phyloP scores from a whole-genome alignment of 805 yeast species.

The Wickerhamiella musiphila region DNA sequence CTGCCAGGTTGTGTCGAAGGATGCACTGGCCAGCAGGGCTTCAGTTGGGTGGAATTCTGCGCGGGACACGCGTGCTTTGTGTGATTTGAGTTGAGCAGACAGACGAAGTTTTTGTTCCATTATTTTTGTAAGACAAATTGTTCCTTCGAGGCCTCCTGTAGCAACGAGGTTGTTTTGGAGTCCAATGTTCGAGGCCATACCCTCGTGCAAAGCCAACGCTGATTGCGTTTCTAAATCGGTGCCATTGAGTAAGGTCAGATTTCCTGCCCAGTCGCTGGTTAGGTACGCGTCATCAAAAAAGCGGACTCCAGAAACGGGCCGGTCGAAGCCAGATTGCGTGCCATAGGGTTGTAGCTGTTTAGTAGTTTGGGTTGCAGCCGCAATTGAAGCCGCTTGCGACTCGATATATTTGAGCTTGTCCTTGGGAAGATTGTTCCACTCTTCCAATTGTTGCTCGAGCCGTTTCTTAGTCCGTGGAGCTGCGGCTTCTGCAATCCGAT shows the following conservation, averaged over 20 bases:
- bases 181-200: slow-evolving; percentile 63
- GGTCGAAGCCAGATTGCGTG: slow-evolving; percentile 48
- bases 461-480: slow-evolving; percentile 30
- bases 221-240: slow-evolving; percentile 11
- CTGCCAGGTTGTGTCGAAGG: slow-evolving; percentile 77
- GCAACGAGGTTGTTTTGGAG: slow-evolving; percentile 21
- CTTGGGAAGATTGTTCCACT: slow-evolving; percentile 19
- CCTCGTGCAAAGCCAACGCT: slow-evolving; percentile 35
- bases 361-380: slow-evolving; percentile 25
- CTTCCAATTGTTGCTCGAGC: slow-evolving; percentile 21
- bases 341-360: slow-evolving; percentile 33
- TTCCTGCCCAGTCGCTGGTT: slow-evolving; percentile 76
- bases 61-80: slow-evolving; percentile 40
- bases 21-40: slow-evolving; percentile 43
- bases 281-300: slow-evolving; percentile 25
- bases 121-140: slow-evolving; percentile 20
- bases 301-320: slow-evolving; percentile 50
- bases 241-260: slow-evolving; percentile 26
- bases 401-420: slow-evolving; percentile 15
- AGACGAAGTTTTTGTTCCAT: slow-evolving; percentile 14
- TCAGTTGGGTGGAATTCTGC: slow-evolving; percentile 51
- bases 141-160: slow-evolving; percentile 32
- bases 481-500: slow-evolving; percentile 34
- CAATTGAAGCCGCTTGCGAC: slow-evolving; percentile 30
- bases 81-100: slow-evolving; percentile 24